Evolutionary conservation across 495 filamentous ascomycete genomes (phyloP).

Genomic region (Bacidia rubella): DNA sequence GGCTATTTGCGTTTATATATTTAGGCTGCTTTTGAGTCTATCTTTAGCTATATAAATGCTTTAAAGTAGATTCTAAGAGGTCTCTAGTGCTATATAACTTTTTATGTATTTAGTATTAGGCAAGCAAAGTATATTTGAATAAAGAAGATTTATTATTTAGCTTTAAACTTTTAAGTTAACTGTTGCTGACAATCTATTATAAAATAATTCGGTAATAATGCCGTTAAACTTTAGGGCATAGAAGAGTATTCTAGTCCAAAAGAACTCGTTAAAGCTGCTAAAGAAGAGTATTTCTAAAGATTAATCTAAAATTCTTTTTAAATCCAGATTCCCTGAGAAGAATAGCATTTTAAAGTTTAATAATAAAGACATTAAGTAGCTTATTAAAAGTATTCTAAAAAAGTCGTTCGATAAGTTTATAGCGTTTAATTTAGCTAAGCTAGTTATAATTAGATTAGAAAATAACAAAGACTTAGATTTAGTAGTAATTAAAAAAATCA

Average conservation of each 20-base stretch:
- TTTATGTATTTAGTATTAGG: background rate
- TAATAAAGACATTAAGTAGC: constrained; percentile 1
- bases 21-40: background rate
- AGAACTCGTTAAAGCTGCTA: background rate
- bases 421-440: background rate
- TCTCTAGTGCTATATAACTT: background rate
- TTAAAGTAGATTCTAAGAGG: background rate
- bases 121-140: constrained; percentile 1
- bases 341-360: background rate
- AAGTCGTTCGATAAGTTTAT: background rate
- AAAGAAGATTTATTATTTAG: background rate
- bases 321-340: background rate
- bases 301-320: background rate
- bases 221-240: background rate
- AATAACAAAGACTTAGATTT: background rate
- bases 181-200: background rate
- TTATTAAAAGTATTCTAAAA: background rate
- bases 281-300: background rate
- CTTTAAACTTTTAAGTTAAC: background rate
- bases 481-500: constrained; percentile 1
- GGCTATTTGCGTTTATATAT: background rate
- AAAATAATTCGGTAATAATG: background rate
- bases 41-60: background rate
- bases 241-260: background rate
- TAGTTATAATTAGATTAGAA: background rate